Evolutionary conservation across 805 yeast genomes (phyloP).

Genomic region (Saccharomycodes ludwigii): DNA sequence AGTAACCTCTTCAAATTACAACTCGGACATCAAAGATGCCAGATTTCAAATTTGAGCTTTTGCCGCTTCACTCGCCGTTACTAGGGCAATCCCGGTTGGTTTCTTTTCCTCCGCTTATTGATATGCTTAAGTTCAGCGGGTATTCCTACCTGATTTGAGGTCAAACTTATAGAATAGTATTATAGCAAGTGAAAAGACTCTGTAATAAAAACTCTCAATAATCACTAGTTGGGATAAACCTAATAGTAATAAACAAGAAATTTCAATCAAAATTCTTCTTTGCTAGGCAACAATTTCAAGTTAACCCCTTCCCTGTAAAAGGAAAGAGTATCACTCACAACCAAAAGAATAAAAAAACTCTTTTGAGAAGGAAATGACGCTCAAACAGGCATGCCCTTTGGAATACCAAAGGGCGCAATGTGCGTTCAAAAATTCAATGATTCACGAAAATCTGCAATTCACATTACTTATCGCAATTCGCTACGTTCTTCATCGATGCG

Average conservation of each 20-base stretch:
- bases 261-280: slow-evolving; percentile 34
- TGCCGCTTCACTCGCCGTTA: slow-evolving; percentile 31
- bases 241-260: slow-evolving; percentile 26
- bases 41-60: slow-evolving; percentile 32
- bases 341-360: slow-evolving; percentile 21
- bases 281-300: slow-evolving; percentile 25
- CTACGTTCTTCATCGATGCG: slow-evolving; percentile 36
- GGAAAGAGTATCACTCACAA: slow-evolving; percentile 24
- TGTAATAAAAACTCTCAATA: too few species aligned
- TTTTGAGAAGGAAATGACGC: slow-evolving; percentile 28
- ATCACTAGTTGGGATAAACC: slow-evolving; percentile 24
- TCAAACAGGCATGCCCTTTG: slow-evolving; percentile 29
- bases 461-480: slow-evolving; percentile 32
- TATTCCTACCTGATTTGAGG: slow-evolving; percentile 29
- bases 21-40: slow-evolving; percentile 27
- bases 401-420: slow-evolving; percentile 32
- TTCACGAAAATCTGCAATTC: slow-evolving; percentile 26
- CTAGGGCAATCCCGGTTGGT: slow-evolving; percentile 34
- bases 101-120: slow-evolving; percentile 35
- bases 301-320: slow-evolving; percentile 25
- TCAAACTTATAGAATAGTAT: slow-evolving; percentile 21
- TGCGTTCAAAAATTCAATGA: slow-evolving; percentile 36
- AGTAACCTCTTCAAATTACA: slow-evolving; percentile 28
- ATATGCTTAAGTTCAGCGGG: slow-evolving; percentile 35
- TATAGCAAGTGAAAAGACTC: too few species aligned